Conservation (phyloP, 2,329 filamentous ascomycete species). For the Dothideomycetes sp. region DNA sequence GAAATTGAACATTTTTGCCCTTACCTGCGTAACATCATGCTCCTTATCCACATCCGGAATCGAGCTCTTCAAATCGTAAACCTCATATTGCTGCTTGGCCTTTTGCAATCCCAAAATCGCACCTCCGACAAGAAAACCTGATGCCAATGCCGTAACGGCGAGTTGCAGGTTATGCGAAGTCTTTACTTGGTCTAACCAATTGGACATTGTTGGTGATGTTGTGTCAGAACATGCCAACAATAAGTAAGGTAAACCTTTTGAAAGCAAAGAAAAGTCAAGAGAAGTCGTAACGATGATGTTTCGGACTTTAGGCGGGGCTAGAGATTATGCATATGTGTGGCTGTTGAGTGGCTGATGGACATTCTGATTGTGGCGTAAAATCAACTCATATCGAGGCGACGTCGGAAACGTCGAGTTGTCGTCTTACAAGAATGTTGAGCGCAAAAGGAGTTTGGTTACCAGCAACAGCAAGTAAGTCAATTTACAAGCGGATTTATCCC, state of each 20-base stretch:
- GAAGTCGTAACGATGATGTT: neutral
- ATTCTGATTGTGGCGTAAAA: neutral
- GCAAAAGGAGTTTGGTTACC: too few relatives aligned
- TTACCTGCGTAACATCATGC: constrained; percentile 44
- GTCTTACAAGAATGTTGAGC: neutral
- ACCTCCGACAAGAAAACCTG: constrained; percentile 39
- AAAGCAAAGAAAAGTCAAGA: neutral
- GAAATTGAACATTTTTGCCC: constrained; percentile 18
- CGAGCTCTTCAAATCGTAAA: constrained; percentile 51
- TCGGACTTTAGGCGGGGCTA: constrained; percentile 9
- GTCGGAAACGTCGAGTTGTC: neutral
- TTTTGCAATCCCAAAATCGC: constrained; percentile 51
- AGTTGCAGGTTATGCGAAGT: constrained; percentile 50
- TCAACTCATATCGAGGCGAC: neutral
- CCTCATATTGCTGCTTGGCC: constrained; percentile 44
- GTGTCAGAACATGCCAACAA: neutral
- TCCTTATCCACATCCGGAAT: constrained; percentile 48
- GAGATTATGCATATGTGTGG: constrained; percentile 9
- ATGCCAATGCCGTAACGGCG: constrained; percentile 57
- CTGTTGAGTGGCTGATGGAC: constrained; percentile 10
- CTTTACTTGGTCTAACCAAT: constrained; percentile 36
- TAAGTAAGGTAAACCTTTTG: too few relatives aligned
- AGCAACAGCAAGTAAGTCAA: neutral
- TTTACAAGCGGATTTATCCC: neutral
- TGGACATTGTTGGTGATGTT: constrained; percentile 37